Percentiles rank a stretch among this genome's conserved stretches.
Conservation (phyloP, 2,329 filamentous ascomycete species). For the Sporothrix schenckii region DNA sequence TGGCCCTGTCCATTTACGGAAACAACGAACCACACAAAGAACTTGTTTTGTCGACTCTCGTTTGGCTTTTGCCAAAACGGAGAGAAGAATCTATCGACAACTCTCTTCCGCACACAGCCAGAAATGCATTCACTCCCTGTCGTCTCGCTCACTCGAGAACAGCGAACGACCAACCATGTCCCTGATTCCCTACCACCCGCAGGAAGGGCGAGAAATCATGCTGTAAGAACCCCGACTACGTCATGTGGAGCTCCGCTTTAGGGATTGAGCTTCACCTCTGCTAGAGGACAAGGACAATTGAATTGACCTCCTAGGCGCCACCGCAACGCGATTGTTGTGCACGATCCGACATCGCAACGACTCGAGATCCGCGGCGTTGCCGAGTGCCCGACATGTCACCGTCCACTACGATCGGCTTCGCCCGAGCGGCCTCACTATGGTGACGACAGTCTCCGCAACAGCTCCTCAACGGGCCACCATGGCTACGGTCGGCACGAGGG, state of each 20-base stretch:
- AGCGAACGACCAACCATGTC: slow-evolving; percentile 51
- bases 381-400: slow-evolving; percentile 90
- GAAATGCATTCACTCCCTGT: background rate
- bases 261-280: background rate
- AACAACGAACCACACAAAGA: slow-evolving; percentile 21
- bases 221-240: slow-evolving; percentile 59
- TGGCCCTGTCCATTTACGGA: background rate
- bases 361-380: slow-evolving; percentile 77
- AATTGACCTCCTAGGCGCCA: slow-evolving; percentile 67
- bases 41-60: background rate
- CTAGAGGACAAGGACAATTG: background rate
- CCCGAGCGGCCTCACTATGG: slow-evolving; percentile 55
- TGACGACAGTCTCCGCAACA: slow-evolving; percentile 33
- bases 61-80: background rate
- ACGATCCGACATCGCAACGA: slow-evolving; percentile 80
- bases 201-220: slow-evolving; percentile 76
- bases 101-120: background rate
- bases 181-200: slow-evolving; percentile 73
- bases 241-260: slow-evolving; percentile 27
- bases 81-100: background rate
- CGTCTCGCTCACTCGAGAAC: slow-evolving; percentile 9
- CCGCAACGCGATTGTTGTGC: slow-evolving; percentile 88
- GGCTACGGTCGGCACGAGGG: slow-evolving; percentile 53
- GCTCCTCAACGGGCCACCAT: slow-evolving; percentile 23
- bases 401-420: slow-evolving; percentile 60